Base-by-base conservation (phyloP, 345 rosid genomes). In the Diplotaxis tenuifolia region DNA sequence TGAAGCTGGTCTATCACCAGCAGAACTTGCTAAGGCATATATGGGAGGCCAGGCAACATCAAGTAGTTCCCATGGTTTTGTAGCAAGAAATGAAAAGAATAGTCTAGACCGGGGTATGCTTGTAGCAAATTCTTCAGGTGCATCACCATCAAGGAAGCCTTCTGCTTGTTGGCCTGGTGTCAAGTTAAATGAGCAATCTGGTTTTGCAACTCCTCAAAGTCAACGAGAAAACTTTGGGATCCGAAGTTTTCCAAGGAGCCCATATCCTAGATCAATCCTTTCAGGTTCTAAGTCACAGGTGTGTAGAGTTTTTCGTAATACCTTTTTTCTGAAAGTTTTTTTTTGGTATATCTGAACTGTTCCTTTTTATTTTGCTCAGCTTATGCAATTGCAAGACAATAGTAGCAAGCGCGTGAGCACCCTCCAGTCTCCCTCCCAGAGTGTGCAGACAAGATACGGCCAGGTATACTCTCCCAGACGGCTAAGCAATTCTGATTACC, bases 91-190 rank as follows among this genome's bases (percentile, higher is more conserved):
- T 82, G 85, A 75, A 57, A 84, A 77, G 52, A 61, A 66, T 14
- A 67, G 68, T 70, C 40, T 72, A 20, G 66, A 47, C 7, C 67
- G 57, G 34, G 83, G 83, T 65, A 83, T 73, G 58, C 67, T 71
- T 81, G 80, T 79, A 62, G 71, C 71, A 34, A 85, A 87, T 59
- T 75, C 86, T 53, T 80, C 62, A 65, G 29, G 70, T 54, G 77
- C 87, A 72, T 83, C 88, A 69, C 81, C 89, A 56, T 82, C 82
- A 16, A 67, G 71, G 57, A 86, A 82, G 79, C 75, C 96, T 36
- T 82, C 86, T 19, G 58, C 83, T 52, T 69, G 88, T 73, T 95
- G 97, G 99, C 97, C 99, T n/a, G 99, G 96, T 80, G 84, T 96
- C 56, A 77, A 75, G 79, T 81, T 86, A 70, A 85, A 73, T 58